These are phyloP conservation scores for Penicillium crustosum DNA, from an alignment of 2,329 filamentous ascomycete genomes.

Conservation along the genomic window DNA sequence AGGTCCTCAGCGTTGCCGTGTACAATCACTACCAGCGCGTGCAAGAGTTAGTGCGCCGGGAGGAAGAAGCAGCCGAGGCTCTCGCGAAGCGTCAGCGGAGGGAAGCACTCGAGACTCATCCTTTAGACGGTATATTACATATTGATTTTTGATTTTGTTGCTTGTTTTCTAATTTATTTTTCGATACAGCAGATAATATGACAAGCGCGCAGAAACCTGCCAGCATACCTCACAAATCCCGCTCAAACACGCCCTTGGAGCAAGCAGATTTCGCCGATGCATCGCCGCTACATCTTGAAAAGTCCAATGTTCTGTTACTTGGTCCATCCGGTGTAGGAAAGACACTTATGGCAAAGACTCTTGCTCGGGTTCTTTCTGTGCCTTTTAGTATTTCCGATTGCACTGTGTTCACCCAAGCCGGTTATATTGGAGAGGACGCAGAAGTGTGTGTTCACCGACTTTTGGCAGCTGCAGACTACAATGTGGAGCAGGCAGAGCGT, in stretches of 20 bases:
- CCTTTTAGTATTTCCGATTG: slow-evolving; percentile 96
- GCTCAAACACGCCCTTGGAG: slow-evolving; percentile 25
- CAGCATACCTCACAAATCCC: slow-evolving; percentile 32
- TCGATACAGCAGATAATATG: slow-evolving; percentile 54
- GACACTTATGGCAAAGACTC: slow-evolving; percentile 85
- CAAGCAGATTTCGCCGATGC: slow-evolving; percentile 52
- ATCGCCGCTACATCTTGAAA: slow-evolving; percentile 75
- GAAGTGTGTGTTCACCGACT: slow-evolving; percentile 91
- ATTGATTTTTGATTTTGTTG: not conserved
- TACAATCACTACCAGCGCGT: slow-evolving; percentile 96
- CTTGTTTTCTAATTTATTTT: not conserved
- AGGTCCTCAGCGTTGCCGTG: slow-evolving; percentile 86
- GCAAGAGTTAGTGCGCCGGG: slow-evolving; percentile 69
- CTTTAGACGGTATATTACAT: slow-evolving; percentile 67
- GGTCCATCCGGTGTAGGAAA: slow-evolving; percentile 95
- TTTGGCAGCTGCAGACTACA: slow-evolving; percentile 85
- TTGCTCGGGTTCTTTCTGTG: slow-evolving; percentile 89
- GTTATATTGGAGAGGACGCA: slow-evolving; percentile 97
- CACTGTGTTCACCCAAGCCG: slow-evolving; percentile 92
- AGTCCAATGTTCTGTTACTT: slow-evolving; percentile 88
- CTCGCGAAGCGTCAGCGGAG: slow-evolving; percentile 69
- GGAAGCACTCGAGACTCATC: slow-evolving; percentile 68
- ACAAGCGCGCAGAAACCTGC: slow-evolving; percentile 60
- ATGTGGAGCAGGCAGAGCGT: slow-evolving; percentile 77
- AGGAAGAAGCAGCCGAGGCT: slow-evolving; percentile 75